Evolutionary conservation across 148 eudicot genomes (phyloP).

Genomic region (Limonium bicolor): DNA sequence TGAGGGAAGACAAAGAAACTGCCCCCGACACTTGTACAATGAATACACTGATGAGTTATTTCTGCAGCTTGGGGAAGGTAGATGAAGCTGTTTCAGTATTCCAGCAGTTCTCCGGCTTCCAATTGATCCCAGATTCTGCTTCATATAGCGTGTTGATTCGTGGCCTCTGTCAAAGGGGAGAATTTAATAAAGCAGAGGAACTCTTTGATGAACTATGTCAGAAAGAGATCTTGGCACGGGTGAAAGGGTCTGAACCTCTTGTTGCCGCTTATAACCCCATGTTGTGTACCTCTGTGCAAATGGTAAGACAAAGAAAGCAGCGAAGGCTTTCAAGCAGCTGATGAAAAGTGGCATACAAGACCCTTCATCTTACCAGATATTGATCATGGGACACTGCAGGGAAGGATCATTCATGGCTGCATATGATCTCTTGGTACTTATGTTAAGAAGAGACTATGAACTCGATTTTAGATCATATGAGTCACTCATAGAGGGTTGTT

Average conservation of each 20-base stretch:
- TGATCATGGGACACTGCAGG: constrained; percentile 32
- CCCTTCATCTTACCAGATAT: constrained; percentile 18
- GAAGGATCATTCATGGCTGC: constrained; percentile 23
- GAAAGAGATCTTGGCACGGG: constrained; percentile 16
- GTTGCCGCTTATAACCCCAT: constrained; percentile 34
- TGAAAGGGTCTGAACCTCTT: constrained; percentile 22
- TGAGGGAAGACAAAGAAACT: constrained; percentile 5
- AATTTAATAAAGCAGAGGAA: constrained; percentile 22
- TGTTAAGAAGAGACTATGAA: constrained; percentile 27
- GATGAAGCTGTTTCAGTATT: constrained; percentile 16
- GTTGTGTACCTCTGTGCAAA: constrained; percentile 19
- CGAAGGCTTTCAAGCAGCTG: constrained; percentile 23
- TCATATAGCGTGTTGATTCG: constrained; percentile 29
- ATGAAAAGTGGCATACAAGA: constrained; percentile 32
- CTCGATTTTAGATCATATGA: constrained; percentile 19
- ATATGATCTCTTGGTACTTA: constrained; percentile 16
- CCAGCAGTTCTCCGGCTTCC: constrained; percentile 16
- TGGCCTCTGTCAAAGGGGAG: constrained; percentile 14
- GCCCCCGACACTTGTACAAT: constrained; percentile 28
- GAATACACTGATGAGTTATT: constrained; percentile 26
- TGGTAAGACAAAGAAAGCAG: constrained; percentile 29
- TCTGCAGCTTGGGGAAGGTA: constrained; percentile 17
- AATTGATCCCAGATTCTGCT: constrained; percentile 22
- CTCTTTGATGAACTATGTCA: constrained; percentile 19
- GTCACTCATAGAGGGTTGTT: constrained; percentile 19